Percentiles rank a stretch among this genome's conserved stretches.
These are phyloP conservation scores for Epicoccum nigrum DNA, from an alignment of 2,329 filamentous ascomycete genomes.

Conservation along the genomic window DNA sequence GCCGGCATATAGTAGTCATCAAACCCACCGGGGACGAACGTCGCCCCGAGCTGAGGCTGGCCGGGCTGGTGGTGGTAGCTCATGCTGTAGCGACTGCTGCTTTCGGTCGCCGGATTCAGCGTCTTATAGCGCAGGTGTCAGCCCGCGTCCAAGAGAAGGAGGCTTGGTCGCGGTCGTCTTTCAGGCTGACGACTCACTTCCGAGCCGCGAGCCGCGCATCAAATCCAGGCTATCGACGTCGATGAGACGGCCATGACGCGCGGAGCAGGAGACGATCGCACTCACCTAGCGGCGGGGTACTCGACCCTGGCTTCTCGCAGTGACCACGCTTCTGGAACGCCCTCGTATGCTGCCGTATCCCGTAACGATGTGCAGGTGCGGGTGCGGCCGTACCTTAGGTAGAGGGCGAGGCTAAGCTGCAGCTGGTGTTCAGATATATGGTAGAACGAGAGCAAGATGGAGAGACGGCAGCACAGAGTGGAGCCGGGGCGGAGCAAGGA, in stretches of 20 bases:
- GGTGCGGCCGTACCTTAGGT: background rate
- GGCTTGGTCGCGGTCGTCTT: constrained; percentile 20
- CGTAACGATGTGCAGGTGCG: constrained; percentile 12
- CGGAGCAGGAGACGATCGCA: constrained; percentile 30
- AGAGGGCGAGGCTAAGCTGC: no score
- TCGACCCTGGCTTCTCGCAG: constrained; percentile 26
- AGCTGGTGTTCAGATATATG: no score
- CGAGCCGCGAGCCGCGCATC: no score
- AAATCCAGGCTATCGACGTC: constrained; percentile 29
- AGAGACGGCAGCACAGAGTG: constrained; percentile 11
- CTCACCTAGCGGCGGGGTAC: constrained; percentile 36
- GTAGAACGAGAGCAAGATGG: no score
- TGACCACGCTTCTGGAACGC: constrained; percentile 22
- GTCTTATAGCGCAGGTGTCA: constrained; percentile 32
- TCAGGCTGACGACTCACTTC: constrained; percentile 20
- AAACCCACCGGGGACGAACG: constrained; percentile 70
- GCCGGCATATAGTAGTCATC: constrained; percentile 71
- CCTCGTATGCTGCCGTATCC: constrained; percentile 19
- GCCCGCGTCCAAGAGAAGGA: constrained; percentile 31
- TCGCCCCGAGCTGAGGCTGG: constrained; percentile 56
- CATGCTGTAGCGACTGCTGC: constrained; percentile 33
- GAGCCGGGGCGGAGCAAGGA: constrained; percentile 20
- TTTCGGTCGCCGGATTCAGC: constrained; percentile 18
- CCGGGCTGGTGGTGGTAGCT: constrained; percentile 48
- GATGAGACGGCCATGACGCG: constrained; percentile 31